These are phyloP conservation scores for Tolypocladium pustulatum DNA, from an alignment of 2,329 filamentous ascomycete genomes.

Conservation along the genomic window DNA sequence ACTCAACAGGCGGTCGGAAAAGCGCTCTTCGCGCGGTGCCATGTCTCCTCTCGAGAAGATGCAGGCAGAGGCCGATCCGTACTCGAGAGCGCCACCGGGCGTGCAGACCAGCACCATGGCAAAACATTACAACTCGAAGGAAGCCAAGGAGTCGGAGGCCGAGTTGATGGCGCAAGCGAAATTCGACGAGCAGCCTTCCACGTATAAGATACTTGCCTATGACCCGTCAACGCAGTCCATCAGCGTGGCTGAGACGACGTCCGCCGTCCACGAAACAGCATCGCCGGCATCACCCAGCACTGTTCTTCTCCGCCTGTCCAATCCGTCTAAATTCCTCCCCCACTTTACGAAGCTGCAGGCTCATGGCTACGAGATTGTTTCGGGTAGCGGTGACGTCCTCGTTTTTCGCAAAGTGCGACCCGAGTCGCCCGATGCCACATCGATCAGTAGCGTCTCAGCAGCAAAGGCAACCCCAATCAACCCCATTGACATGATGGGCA, in stretches of 20 bases:
- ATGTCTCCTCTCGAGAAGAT: constrained; percentile 2
- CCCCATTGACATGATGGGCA: constrained; percentile 47
- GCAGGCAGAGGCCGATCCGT: constrained; percentile 27
- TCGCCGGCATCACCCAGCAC: constrained; percentile 46
- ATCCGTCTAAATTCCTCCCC: constrained; percentile 55
- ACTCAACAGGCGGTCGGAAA: constrained; percentile 13
- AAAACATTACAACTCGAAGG: constrained; percentile 16
- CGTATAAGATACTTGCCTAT: constrained; percentile 58
- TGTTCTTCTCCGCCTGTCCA: constrained; percentile 47
- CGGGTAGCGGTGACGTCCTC: constrained; percentile 51
- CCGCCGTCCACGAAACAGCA: constrained; percentile 37
- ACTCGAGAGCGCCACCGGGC: constrained; percentile 35
- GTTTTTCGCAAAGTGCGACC: constrained; percentile 51
- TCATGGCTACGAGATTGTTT: constrained; percentile 57
- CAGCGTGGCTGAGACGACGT: constrained; percentile 49
- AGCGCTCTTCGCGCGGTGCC: constrained; percentile 1
- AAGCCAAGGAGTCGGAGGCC: background rate
- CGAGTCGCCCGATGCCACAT: background rate
- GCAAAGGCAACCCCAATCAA: constrained; percentile 27
- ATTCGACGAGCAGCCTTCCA: constrained; percentile 2
- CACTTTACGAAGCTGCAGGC: constrained; percentile 48
- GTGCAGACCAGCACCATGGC: constrained; percentile 32
- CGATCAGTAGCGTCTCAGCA: constrained; percentile 4
- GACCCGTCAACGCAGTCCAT: constrained; percentile 48
- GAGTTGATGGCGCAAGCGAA: background rate